A percentile compares a stretch with the other conserved stretches of the same genome.
Evolutionary conservation across 768 basidiomycete species (phyloP).

Genomic region (Gloeophyllum trabeum): DNA sequence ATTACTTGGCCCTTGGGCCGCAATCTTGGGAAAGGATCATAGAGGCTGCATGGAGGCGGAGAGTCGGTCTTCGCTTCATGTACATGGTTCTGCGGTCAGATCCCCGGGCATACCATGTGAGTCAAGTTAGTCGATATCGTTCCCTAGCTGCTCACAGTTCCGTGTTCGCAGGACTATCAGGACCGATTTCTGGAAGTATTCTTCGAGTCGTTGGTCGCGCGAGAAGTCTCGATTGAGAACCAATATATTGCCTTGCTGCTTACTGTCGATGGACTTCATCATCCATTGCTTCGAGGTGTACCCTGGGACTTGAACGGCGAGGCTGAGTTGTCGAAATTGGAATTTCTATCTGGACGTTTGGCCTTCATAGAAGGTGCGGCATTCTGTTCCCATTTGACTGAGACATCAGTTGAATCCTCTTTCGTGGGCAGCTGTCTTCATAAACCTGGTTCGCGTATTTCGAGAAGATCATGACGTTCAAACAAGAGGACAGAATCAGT

Average conservation of each 20-base stretch:
- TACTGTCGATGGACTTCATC: slow-evolving; percentile 41
- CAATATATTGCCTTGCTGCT: slow-evolving; percentile 48
- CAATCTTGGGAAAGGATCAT: slow-evolving; percentile 47
- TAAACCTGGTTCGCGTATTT: too few species aligned
- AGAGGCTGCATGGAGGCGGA: slow-evolving; percentile 36
- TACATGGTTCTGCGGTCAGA: slow-evolving; percentile 44
- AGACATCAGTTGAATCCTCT: too few species aligned
- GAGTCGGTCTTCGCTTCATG: slow-evolving; percentile 56
- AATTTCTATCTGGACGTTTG: slow-evolving; percentile 21
- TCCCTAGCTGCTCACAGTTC: neutral
- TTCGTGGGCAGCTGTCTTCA: too few species aligned
- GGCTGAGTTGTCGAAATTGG: slow-evolving; percentile 12
- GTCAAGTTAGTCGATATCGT: slow-evolving; percentile 12
- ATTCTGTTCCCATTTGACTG: too few species aligned
- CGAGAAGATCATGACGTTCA: too few species aligned
- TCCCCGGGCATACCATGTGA: slow-evolving; percentile 47
- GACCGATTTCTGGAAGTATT: slow-evolving; percentile 44
- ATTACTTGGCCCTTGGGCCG: slow-evolving; percentile 38
- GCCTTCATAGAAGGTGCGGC: slow-evolving; percentile 28
- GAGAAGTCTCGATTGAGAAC: slow-evolving; percentile 39
- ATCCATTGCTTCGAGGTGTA: slow-evolving; percentile 34
- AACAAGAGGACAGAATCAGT: too few species aligned
- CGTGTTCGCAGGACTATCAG: slow-evolving; percentile 25
- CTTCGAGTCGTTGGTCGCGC: slow-evolving; percentile 38
- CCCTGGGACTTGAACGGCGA: slow-evolving; percentile 12